Conservation (phyloP, 2,329 filamentous ascomycete genomes). For the Fusarium haematococcum region DNA sequence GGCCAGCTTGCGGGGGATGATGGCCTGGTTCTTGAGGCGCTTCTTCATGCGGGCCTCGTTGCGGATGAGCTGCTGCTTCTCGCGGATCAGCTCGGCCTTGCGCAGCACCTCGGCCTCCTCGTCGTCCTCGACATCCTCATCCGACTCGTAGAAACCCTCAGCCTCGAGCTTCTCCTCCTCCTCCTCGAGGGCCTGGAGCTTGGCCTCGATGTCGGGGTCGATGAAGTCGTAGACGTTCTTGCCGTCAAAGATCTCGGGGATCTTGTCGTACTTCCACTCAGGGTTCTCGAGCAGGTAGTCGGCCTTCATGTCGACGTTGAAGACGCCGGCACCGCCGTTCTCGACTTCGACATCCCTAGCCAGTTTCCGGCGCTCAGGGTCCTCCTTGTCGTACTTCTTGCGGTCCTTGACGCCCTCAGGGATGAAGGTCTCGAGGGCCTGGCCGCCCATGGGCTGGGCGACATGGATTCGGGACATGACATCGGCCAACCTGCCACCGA, state of each 20-base stretch:
- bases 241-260: slow-evolving; percentile 93
- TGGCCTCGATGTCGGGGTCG: slow-evolving; percentile 95
- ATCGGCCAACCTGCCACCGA: slow-evolving; percentile 86
- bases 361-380: slow-evolving; percentile 84
- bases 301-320: slow-evolving; percentile 90
- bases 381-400: slow-evolving; percentile 91
- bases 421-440: slow-evolving; percentile 84
- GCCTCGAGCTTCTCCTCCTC: slow-evolving; percentile 94
- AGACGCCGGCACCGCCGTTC: slow-evolving; percentile 95
- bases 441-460: slow-evolving; percentile 88
- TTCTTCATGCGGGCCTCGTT: slow-evolving; percentile 97
- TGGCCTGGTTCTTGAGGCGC: slow-evolving; percentile 94
- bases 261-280: slow-evolving; percentile 96
- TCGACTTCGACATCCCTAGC: slow-evolving; percentile 91
- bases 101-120: slow-evolving; percentile 88
- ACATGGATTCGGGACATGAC: slow-evolving; percentile 96
- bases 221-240: slow-evolving; percentile 98
- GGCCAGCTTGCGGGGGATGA: slow-evolving; percentile 86
- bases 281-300: slow-evolving; percentile 89
- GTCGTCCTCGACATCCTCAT: slow-evolving; percentile 83
- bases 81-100: slow-evolving; percentile 95
- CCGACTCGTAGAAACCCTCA: slow-evolving; percentile 93
- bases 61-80: slow-evolving; percentile 91
- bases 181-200: slow-evolving; percentile 90
- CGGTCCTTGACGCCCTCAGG: slow-evolving; percentile 83